Conservation (phyloP, 2,329 filamentous ascomycete species). For the Neodidymelliopsis sp. region DNA sequence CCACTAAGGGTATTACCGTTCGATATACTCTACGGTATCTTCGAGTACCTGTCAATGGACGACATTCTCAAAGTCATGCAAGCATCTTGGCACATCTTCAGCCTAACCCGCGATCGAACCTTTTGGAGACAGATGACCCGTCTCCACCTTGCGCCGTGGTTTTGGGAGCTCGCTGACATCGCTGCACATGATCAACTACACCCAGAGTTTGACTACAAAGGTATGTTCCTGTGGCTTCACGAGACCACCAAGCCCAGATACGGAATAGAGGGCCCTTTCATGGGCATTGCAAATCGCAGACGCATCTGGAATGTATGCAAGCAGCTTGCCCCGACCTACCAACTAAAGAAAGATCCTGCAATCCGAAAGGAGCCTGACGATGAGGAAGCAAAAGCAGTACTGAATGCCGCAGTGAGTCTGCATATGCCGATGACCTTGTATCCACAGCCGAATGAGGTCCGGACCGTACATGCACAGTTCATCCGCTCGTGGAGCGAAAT, state of each 20-base stretch:
- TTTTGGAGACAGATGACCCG: slow-evolving; percentile 29
- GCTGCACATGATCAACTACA: background rate
- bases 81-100: slow-evolving; percentile 22
- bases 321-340: slow-evolving; percentile 11
- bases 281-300: slow-evolving; percentile 43
- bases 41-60: slow-evolving; percentile 12
- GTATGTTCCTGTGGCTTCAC: slow-evolving; percentile 34
- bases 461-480: slow-evolving; percentile 15
- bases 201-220: slow-evolving; percentile 24
- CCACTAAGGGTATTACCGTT: slow-evolving; percentile 21
- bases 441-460: slow-evolving; percentile 9
- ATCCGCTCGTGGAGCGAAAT: slow-evolving; percentile 22
- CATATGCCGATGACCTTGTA: slow-evolving; percentile 19
- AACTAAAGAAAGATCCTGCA: background rate
- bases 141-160: slow-evolving; percentile 22
- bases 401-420: slow-evolving; percentile 1
- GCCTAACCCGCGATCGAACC: slow-evolving; percentile 3
- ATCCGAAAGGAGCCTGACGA: background rate
- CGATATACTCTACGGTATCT: slow-evolving; percentile 19
- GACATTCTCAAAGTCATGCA: slow-evolving; percentile 20
- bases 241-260: slow-evolving; percentile 20
- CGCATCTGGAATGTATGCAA: slow-evolving; percentile 37
- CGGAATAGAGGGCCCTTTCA: slow-evolving; percentile 32
- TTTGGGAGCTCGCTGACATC: slow-evolving; percentile 17
- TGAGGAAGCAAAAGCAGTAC: slow-evolving; percentile 17